These are phyloP conservation scores for Marsdenia floribunda DNA, from an alignment of 257 asterid species.

Conservation along the genomic window DNA sequence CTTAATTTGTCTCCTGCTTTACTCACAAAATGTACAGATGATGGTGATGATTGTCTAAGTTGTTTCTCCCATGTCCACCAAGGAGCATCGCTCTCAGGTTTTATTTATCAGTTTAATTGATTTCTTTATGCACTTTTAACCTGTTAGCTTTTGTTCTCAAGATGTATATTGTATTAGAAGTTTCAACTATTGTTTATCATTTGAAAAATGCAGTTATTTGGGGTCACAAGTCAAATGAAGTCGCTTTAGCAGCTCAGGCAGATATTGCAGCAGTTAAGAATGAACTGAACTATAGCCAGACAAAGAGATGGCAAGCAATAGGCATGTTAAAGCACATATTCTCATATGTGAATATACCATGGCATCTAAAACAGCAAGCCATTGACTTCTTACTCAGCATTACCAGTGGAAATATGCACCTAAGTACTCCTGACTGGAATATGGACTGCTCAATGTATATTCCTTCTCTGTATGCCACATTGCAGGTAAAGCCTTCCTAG, in stretches of 20 bases:
- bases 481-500: conserved; percentile 46
- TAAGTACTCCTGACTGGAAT: conserved; percentile 24
- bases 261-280: conserved; percentile 42
- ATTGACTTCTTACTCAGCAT: conserved; percentile 53
- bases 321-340: conserved; percentile 63
- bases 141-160: conserved; percentile 15
- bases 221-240: conserved; percentile 61
- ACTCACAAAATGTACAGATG: conserved; percentile 36
- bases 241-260: conserved; percentile 53
- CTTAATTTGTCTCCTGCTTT: conserved; percentile 9
- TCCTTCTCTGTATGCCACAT: conserved; percentile 50
- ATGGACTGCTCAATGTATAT: conserved; percentile 41
- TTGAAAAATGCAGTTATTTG: conserved; percentile 63
- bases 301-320: conserved; percentile 73
- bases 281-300: conserved; percentile 63
- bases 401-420: conserved; percentile 45
- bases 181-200: conserved; percentile 9
- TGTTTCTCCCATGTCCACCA: conserved; percentile 74
- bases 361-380: conserved; percentile 58
- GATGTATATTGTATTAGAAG: conserved; percentile 16
- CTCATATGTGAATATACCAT: conserved; percentile 41
- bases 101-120: not conserved
- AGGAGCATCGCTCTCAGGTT: conserved; percentile 85
- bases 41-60: conserved; percentile 37
- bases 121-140: not conserved